Conservation (phyloP, 2,329 filamentous ascomycete genomes). For the Didymella keratinophila region DNA sequence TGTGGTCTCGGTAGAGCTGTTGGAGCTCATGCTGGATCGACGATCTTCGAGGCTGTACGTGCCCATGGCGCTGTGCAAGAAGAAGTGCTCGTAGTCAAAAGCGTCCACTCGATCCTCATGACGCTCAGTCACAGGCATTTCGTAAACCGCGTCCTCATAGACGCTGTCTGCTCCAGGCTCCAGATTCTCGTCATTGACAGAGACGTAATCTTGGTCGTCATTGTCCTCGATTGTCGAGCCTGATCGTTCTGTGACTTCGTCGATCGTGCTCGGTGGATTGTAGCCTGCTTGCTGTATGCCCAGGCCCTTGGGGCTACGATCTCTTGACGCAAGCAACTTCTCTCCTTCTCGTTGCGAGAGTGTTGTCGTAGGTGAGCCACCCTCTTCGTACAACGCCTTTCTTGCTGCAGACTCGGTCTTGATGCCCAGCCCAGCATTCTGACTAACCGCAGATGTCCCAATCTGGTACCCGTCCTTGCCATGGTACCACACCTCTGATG, state of each 20-base stretch:
- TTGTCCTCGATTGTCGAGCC: slow-evolving; percentile 33
- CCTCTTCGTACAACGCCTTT: slow-evolving; percentile 32
- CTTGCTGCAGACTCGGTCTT: slow-evolving; percentile 37
- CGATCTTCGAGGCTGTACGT: slow-evolving; percentile 69
- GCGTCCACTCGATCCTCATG: slow-evolving; percentile 95
- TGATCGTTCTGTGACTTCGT: slow-evolving; percentile 35
- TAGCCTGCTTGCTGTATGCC: slow-evolving; percentile 34
- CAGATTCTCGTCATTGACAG: slow-evolving; percentile 40
- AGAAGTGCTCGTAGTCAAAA: slow-evolving; percentile 97
- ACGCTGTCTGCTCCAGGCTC: slow-evolving; percentile 45
- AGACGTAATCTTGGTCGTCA: slow-evolving; percentile 52
- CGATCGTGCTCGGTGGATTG: slow-evolving; percentile 30
- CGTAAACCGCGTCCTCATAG: slow-evolving; percentile 56
- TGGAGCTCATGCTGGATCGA: slow-evolving; percentile 63
- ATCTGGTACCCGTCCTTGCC: slow-evolving; percentile 46
- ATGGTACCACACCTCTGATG: slow-evolving; percentile 68
- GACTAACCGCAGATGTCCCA: slow-evolving; percentile 33
- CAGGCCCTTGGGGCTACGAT: slow-evolving; percentile 12
- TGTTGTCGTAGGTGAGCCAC: slow-evolving; percentile 25
- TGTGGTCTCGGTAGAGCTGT: slow-evolving; percentile 62
- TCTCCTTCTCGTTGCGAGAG: slow-evolving; percentile 31
- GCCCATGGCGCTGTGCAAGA: slow-evolving; percentile 89
- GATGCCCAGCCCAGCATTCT: slow-evolving; percentile 43
- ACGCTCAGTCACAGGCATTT: slow-evolving; percentile 57
- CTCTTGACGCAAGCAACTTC: slow-evolving; percentile 17